Evolutionary conservation across 306 rosid genomes (phyloP).

Genomic region (Pterocarpus santalinus): DNA sequence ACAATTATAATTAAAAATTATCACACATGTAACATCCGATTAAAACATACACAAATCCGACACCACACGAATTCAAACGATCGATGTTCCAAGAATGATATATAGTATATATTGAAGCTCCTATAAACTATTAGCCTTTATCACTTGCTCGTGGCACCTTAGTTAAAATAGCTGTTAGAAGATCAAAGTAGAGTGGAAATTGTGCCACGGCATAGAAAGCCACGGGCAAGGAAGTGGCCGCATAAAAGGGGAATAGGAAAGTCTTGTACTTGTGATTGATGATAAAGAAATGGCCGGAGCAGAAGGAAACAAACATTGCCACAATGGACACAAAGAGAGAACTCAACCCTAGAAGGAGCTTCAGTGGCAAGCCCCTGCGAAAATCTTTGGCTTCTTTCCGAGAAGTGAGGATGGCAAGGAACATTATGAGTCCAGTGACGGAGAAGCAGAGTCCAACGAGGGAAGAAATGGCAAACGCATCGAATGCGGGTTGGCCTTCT

Average conservation of each 20-base stretch:
- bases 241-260: constrained; percentile 47
- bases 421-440: constrained; percentile 61
- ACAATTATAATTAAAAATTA: too few species aligned
- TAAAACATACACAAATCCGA: too few species aligned
- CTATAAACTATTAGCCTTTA: not conserved
- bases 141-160: constrained; percentile 44
- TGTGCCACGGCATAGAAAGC: constrained; percentile 59
- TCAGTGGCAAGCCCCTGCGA: constrained; percentile 47
- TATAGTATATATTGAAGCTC: too few species aligned
- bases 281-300: constrained; percentile 58
- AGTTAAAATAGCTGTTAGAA: constrained; percentile 43
- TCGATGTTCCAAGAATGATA: too few species aligned
- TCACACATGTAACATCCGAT: too few species aligned
- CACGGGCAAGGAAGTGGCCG: constrained; percentile 51
- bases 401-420: constrained; percentile 61
- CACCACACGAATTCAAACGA: too few species aligned
- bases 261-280: constrained; percentile 42
- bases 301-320: constrained; percentile 56
- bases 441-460: constrained; percentile 63
- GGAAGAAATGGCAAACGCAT: constrained; percentile 51
- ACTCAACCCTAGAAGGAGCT: constrained; percentile 52
- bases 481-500: constrained; percentile 42
- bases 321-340: constrained; percentile 60
- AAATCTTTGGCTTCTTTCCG: constrained; percentile 60
- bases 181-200: constrained; percentile 61